Base-by-base conservation (phyloP, 352 stramenopile species). In the Globisporangium recalcitrans region DNA sequence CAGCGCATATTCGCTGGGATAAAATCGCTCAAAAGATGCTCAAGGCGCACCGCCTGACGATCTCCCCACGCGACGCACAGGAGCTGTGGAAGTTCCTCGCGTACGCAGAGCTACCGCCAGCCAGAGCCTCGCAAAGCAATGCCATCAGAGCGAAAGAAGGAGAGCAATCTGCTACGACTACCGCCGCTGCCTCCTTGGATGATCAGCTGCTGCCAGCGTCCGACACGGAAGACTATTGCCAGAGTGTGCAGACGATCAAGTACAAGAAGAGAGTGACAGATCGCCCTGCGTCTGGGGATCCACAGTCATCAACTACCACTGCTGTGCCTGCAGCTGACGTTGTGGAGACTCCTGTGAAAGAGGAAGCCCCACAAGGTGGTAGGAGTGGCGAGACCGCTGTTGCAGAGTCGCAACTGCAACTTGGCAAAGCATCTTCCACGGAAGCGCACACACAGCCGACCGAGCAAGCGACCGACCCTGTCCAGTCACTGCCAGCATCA, bases 21-120 rank as follows among this genome's bases (percentile, higher is more conserved):
- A 40, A 68, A 8, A 71, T 91, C 6, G 61, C 74, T 5, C 69
- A 65, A 51, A 71, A 63, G 14, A 68, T 91, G 67, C 53, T 69
- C 22, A 64, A 57, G 49, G 73, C 62, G 10, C 75, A 88, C 32
- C 68, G 72, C 0, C 36, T 90, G 8, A 38, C 31, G 21, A 56
- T 86, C 40, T 66, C 54, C 11, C 47, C 77, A 0, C 60, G 57
- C 34, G 74, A 84, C 3, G 88, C 80, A 31, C 82, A 88, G 62
- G 11, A 64, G 19, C 68, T 90, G 22, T 91, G 82, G 82, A 91
- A 90, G 66, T 91, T 84, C 51, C 60, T 91, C 36, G 75, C 82
- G n/a, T 91, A 91, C 55, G 78, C 69, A 0, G 52, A 83, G 29
- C 34, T 65, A 9, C 52, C 62, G 3, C 9, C 13, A 31, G 16